These are phyloP conservation scores for Chlamydomonas sphaeroides DNA, from an alignment of 139 green algal species.

Conservation along the genomic window DNA sequence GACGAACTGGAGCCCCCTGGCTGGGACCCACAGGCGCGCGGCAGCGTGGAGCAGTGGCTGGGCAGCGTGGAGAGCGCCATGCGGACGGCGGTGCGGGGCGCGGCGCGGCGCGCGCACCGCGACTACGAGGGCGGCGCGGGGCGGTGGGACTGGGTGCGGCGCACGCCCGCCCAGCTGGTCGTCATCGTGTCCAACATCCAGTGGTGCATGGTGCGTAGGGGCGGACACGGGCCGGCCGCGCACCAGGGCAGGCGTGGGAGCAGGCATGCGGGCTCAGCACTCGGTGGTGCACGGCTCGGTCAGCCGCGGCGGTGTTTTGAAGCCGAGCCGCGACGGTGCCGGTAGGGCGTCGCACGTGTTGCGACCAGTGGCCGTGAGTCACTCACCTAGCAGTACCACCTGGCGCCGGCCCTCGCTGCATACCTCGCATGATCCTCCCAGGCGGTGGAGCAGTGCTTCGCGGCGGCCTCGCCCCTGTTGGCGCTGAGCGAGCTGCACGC, in stretches of 20 bases:
- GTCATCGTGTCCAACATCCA: constrained; percentile 75
- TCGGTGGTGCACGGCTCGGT: too few species aligned
- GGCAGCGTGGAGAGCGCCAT: constrained; percentile 71
- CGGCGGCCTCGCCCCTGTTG: neutral
- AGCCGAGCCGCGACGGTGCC: too few species aligned
- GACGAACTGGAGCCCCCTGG: too few species aligned
- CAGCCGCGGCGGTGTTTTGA: too few species aligned
- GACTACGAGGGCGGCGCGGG: constrained; percentile 7
- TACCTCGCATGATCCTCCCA: neutral
- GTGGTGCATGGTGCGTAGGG: constrained; percentile 64
- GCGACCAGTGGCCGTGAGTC: too few species aligned
- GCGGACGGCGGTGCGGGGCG: constrained; percentile 54
- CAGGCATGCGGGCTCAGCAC: too few species aligned
- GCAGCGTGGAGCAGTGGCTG: constrained; percentile 82
- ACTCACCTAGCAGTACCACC: too few species aligned
- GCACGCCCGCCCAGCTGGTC: constrained; percentile 79
- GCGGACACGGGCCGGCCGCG: neutral
- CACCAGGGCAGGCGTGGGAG: too few species aligned
- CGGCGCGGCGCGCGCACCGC: constrained; percentile 32
- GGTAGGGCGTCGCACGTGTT: too few species aligned
- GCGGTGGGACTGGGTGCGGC: constrained; percentile 65
- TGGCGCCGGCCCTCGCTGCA: too few species aligned
- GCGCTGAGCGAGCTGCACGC: constrained; percentile 37
- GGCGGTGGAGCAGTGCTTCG: constrained; percentile 47
- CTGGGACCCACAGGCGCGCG: constrained; percentile 72